These are phyloP conservation scores for Apophysomyces ossiformis DNA, from an alignment of 371 early-diverging fungal genomes.

Conservation along the genomic window DNA sequence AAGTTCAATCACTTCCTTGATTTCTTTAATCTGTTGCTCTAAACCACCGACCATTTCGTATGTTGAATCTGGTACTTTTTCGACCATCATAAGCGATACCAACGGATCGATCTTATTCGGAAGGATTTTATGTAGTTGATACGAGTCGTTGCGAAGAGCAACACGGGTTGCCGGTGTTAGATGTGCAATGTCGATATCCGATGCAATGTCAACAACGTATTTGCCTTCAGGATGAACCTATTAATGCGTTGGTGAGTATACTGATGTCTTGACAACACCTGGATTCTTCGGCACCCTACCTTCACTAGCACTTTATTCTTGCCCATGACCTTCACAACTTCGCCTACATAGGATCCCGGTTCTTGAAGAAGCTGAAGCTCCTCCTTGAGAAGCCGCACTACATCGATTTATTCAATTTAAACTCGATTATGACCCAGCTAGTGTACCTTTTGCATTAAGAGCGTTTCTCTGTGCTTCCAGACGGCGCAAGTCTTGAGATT, in stretches of 20 bases:
- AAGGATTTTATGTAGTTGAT: conserved; percentile 99
- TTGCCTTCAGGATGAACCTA: conserved; percentile 99
- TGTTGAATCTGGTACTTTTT: conserved; percentile 99
- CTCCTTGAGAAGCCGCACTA: conserved; percentile 97
- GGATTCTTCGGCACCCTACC: conserved; percentile 44
- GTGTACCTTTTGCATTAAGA: conserved; percentile 91
- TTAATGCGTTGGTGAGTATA: not conserved
- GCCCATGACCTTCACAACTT: conserved; percentile 99
- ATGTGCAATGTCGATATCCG: conserved; percentile 89
- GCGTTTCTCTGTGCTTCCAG: conserved; percentile 98
- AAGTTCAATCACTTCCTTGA: conserved; percentile 99
- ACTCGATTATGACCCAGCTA: not conserved
- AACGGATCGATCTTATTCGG: conserved; percentile 99
- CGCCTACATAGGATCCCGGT: conserved; percentile 97
- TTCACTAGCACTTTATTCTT: conserved; percentile 99
- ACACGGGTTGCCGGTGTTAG: conserved; percentile 97
- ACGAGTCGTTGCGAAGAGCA: conserved; percentile 96
- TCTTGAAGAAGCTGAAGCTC: conserved; percentile 98
- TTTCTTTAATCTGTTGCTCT: conserved; percentile 99
- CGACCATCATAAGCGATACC: conserved; percentile 99
- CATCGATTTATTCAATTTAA: not conserved
- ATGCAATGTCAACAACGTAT: conserved; percentile 95
- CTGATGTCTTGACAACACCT: not conserved
- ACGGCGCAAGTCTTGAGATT: conserved; percentile 95
- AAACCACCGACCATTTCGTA: conserved; percentile 99